Base-by-base conservation (phyloP, 768 basidiomycete species). In the Lyophyllum atratum region DNA sequence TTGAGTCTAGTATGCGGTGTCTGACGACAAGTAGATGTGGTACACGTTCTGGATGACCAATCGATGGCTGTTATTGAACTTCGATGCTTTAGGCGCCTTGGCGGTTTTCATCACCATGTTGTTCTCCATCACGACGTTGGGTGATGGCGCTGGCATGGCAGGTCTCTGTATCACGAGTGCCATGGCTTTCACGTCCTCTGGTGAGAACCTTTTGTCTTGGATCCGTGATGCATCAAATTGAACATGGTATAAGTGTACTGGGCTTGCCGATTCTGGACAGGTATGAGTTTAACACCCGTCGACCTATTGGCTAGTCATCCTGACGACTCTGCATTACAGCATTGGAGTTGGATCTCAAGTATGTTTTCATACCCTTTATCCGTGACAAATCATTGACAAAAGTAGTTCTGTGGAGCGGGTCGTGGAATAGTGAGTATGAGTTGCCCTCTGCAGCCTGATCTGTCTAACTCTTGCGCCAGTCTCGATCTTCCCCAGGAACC, bases 1-100 rank as follows among this genome's bases (percentile, higher is more conserved):
- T 14, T 58, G 21, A 15, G 19, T 48, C 2, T 34, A 43, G 25
- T 28, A 17, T 25, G 25, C n/a, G 14, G 44, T 48, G 9, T 49
- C 22, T 48, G 33, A 58, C 8, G 44, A 24, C 2, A 21, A 54
- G 26, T 57, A 86, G 86, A 89, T 91, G 89, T 91, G 87, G 88
- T 91, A 92, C 66, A 81, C 75, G 14, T 90, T 90, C 71, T 93
- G 93, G 93, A 93, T 94, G 92, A 87, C 85, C 9, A 93, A 92
- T 62, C 77, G 93, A 49, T 93, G 90, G 92, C 78, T 96, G 2
- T 73, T 95, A 33, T 71, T 95, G 54, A 86, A 90, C 59, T 95
- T 93, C 66, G 94, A 97, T 69, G 62, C 76, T 1, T 80, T 95
- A 10, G 92, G 92, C 26, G 89, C 83, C 26, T 55, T 87, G 46